Percentiles rank a stretch among this genome's conserved stretches.
phyloP scores from a whole-genome alignment of 1,284 basidiomycete species.

The Ceratobasidium sp. region DNA sequence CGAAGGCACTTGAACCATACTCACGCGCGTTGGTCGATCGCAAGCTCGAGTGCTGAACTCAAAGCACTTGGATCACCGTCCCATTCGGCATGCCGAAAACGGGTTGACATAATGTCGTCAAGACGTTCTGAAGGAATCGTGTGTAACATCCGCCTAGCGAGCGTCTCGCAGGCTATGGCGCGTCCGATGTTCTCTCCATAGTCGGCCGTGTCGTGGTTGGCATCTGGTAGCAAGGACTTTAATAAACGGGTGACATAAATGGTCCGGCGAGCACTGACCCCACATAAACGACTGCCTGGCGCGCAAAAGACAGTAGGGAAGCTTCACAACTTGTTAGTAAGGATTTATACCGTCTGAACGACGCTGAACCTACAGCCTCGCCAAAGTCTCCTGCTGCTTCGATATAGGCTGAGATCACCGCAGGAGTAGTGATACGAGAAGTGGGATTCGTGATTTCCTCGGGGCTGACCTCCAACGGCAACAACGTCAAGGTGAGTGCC shows the following conservation, averaged over 20 bases:
- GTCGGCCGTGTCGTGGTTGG: conserved; percentile 79
- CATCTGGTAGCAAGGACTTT: conserved; percentile 60
- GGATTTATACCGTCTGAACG: conserved; percentile 50
- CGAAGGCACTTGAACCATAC: conserved; percentile 46
- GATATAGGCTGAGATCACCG: conserved; percentile 64
- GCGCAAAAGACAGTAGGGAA: conserved; percentile 84
- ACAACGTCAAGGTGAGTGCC: conserved; percentile 78
- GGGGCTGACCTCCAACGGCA: conserved; percentile 83
- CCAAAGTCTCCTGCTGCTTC: conserved; percentile 68
- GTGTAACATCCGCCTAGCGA: conserved; percentile 87
- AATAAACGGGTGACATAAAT: conserved; percentile 32
- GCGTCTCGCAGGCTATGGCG: conserved; percentile 87
- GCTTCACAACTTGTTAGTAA: conserved; percentile 58
- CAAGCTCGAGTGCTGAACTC: conserved; percentile 81
- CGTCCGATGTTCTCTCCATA: conserved; percentile 87
- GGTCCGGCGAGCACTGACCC: conserved; percentile 48
- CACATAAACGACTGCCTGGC: conserved; percentile 82
- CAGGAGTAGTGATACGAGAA: conserved; percentile 72
- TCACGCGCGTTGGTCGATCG: conserved; percentile 86
- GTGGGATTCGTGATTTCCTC: conserved; percentile 72
- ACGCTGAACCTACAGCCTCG: conserved; percentile 72
- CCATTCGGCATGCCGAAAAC: conserved; percentile 77
- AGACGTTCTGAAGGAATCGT: conserved; percentile 71
- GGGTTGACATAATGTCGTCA: conserved; percentile 77
- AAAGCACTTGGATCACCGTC: conserved; percentile 84